Percentiles rank a stretch among this genome's conserved stretches.
Evolutionary conservation across 2,329 filamentous ascomycete species (phyloP).

Genomic region (Apiospora saccharicola): DNA sequence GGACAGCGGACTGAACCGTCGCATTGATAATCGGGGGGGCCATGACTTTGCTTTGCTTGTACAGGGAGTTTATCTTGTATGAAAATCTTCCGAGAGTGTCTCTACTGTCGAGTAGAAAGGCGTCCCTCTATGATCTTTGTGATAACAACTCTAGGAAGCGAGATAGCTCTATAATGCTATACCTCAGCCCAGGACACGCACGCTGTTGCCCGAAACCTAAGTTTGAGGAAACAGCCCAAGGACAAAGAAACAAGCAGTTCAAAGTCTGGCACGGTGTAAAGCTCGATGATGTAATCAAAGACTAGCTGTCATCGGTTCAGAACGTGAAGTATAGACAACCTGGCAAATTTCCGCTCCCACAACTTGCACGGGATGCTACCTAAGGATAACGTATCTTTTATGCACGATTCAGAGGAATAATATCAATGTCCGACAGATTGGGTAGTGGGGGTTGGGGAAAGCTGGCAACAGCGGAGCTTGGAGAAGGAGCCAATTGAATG

Average conservation of each 20-base stretch:
- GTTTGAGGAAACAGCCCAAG: neutral
- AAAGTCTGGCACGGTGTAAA: neutral
- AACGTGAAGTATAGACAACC: neutral
- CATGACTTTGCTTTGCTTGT: conserved; percentile 18
- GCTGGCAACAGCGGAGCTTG: conserved; percentile 17
- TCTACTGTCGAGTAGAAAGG: neutral
- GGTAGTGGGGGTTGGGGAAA: conserved; percentile 11
- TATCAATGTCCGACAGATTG: neutral
- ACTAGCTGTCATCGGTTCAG: neutral
- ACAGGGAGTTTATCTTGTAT: neutral
- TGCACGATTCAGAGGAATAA: conserved; percentile 1
- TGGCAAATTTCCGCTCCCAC: neutral
- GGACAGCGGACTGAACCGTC: conserved; percentile 69
- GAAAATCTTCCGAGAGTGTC: neutral
- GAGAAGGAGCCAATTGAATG: conserved; percentile 6
- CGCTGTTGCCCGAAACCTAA: neutral
- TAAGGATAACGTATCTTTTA: neutral
- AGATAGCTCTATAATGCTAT: neutral
- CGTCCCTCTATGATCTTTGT: neutral
- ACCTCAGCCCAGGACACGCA: neutral
- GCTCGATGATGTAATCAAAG: conserved; percentile 2
- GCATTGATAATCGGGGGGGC: conserved; percentile 63
- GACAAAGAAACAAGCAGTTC: neutral
- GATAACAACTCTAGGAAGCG: neutral
- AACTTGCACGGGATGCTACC: neutral